Percentiles rank a stretch among this genome's conserved stretches.
Conservation (phyloP, 306 rosid species). For the cucumber (Cucumis sativus) region Cucumber_9930_V3 NC_026657.2:215501-216000, state of each 20-base stretch:
- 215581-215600: not conserved
- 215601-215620: not conserved
- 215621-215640: not conserved
- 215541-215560: no score
- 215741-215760: not conserved
- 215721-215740: not conserved
- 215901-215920: slow-evolving; percentile 93
- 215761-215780: not conserved
- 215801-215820: not conserved
- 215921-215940: slow-evolving; percentile 61
- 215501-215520: no score
- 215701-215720: not conserved
- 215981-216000: slow-evolving; percentile 88
- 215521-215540: no score
- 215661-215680: not conserved
- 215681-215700: not conserved
- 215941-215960: slow-evolving; percentile 51
- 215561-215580: not conserved
- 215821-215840: not conserved
- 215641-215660: not conserved
- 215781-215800: not conserved
- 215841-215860: not conserved
- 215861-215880: not conserved
- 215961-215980: slow-evolving; percentile 25
- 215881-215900: slow-evolving; percentile 90